Evolutionary conservation across 1,284 basidiomycete genomes (phyloP).

Genomic region (Flammula alnicola): DNA sequence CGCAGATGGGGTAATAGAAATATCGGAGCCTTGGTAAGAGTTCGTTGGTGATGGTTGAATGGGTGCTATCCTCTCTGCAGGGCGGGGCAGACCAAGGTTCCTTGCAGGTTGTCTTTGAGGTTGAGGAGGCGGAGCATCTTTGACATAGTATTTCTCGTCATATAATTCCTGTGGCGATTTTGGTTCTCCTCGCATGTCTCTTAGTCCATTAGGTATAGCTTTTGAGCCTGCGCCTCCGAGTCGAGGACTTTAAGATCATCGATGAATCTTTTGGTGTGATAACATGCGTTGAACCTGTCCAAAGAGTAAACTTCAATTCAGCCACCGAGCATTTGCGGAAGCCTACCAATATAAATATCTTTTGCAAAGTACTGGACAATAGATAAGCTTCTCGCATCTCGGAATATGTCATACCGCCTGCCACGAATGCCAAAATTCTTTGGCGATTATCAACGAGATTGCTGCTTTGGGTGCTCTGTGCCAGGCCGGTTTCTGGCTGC

Average conservation of each 20-base stretch:
- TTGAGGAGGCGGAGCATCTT: slow-evolving; percentile 61
- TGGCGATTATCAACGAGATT: slow-evolving; percentile 69
- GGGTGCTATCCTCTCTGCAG: slow-evolving; percentile 31
- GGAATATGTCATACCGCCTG: slow-evolving; percentile 96
- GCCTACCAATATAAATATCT: slow-evolving; percentile 88
- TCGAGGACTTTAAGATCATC: slow-evolving; percentile 87
- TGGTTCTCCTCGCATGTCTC: slow-evolving; percentile 52
- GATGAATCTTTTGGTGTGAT: slow-evolving; percentile 82
- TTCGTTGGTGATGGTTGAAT: slow-evolving; percentile 47
- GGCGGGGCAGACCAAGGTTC: slow-evolving; percentile 35
- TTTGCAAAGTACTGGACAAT: slow-evolving; percentile 73
- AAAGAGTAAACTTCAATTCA: slow-evolving; percentile 5
- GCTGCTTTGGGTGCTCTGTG: slow-evolving; percentile 69
- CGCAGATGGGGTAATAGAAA: slow-evolving; percentile 47
- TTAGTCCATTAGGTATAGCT: slow-evolving; percentile 74
- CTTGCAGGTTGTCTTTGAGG: slow-evolving; percentile 40
- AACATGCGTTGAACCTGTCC: slow-evolving; percentile 86
- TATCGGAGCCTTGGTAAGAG: slow-evolving; percentile 54
- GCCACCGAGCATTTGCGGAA: not conserved
- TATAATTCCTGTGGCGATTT: slow-evolving; percentile 72
- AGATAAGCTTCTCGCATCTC: slow-evolving; percentile 92
- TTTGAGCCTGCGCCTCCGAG: slow-evolving; percentile 77
- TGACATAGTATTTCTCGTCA: slow-evolving; percentile 76
- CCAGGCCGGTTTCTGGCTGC: slow-evolving; percentile 87
- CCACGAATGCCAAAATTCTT: slow-evolving; percentile 90